Evolutionary conservation across 176 grass and related monocot genomes (phyloP).

Genomic region (Olyra latifolia): DNA sequence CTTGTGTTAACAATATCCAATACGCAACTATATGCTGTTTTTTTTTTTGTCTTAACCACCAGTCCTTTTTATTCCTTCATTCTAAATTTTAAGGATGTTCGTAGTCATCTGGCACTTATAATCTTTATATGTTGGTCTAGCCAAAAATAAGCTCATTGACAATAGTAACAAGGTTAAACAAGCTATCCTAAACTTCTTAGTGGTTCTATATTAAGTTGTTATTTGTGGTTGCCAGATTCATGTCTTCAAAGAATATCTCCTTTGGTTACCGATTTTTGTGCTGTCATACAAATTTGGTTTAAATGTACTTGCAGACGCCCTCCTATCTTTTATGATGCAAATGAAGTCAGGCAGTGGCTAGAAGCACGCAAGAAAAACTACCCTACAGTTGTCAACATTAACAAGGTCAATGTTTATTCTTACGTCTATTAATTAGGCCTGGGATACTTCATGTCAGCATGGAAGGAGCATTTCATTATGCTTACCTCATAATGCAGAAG

Average conservation of each 20-base stretch:
- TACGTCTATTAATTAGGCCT: not conserved
- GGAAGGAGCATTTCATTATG: slow-evolving; percentile 27
- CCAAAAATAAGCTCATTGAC: not conserved
- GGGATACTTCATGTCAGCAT: not conserved
- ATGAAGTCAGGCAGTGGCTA: slow-evolving; percentile 85
- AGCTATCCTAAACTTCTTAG: not conserved
- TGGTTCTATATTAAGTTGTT: slow-evolving; percentile 1
- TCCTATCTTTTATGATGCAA: slow-evolving; percentile 62
- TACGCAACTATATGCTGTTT: not conserved
- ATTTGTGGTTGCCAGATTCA: slow-evolving; percentile 4
- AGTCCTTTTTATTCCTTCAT: not conserved
- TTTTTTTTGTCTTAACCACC: not conserved
- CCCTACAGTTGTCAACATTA: slow-evolving; percentile 58
- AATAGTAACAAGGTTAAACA: not conserved
- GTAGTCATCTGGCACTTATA: not conserved
- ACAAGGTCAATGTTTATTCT: slow-evolving; percentile 55
- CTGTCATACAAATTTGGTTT: not conserved
- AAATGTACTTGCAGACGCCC: slow-evolving; percentile 42
- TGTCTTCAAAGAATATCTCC: not conserved
- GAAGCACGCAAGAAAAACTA: slow-evolving; percentile 87
- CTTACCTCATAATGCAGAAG: slow-evolving; percentile 59
- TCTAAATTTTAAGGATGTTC: not conserved
- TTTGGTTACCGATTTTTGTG: not conserved
- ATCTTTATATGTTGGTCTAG: not conserved
- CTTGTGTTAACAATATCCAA: not conserved